Percentiles rank a stretch among this genome's conserved stretches.
Conservation (phyloP, 306 rosid genomes). For the Lithocarpus polystachyus region DNA sequence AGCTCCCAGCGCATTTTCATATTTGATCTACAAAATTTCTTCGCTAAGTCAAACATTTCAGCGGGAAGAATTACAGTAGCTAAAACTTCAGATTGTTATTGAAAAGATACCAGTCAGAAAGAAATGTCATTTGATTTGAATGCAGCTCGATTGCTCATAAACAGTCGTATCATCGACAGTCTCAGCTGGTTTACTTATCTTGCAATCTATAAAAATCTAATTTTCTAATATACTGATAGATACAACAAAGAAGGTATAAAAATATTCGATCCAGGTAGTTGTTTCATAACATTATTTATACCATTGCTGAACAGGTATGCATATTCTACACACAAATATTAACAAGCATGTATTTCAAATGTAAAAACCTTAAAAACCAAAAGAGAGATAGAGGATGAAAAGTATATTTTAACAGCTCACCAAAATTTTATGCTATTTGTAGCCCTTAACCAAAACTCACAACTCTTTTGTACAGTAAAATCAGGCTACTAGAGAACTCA, state of each 20-base stretch:
- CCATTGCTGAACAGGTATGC: neutral
- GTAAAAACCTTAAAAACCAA: neutral
- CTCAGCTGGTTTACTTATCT: neutral
- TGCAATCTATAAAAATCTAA: neutral
- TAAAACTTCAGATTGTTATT: neutral
- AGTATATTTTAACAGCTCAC: neutral
- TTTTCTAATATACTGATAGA: neutral
- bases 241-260: neutral
- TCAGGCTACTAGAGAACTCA: slow-evolving; percentile 57
- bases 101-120: no score
- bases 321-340: neutral
- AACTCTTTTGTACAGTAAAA: slow-evolving; percentile 14
- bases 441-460: neutral
- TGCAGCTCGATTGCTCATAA: neutral
- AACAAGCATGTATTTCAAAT: neutral
- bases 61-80: neutral
- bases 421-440: neutral
- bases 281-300: neutral
- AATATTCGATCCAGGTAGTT: neutral
- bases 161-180: neutral
- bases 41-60: neutral
- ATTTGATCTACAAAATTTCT: neutral
- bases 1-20: neutral
- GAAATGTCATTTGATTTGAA: no score
- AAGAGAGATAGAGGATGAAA: neutral